A percentile compares a stretch with the other conserved stretches of the same genome.
These are phyloP conservation scores for Conticribra weissflogii DNA, from an alignment of 108 stramenopile genomes.

Conservation along the genomic window DNA sequence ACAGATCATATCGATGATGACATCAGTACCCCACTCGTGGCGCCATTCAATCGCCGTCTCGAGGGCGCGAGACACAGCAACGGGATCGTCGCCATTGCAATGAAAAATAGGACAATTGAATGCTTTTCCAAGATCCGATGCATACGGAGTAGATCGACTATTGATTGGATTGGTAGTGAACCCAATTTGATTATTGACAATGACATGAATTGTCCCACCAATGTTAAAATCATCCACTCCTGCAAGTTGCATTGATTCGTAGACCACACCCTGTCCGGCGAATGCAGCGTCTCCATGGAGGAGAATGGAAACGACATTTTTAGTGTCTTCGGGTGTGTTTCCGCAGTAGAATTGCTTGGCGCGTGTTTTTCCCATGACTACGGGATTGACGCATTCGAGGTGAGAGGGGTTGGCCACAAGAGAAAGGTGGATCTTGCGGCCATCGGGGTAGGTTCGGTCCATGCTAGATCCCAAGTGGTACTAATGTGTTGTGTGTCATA, in stretches of 20 bases:
- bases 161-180: slow-evolving; percentile 98
- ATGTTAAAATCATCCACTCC: slow-evolving; percentile 90
- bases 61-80: slow-evolving; percentile 94
- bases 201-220: slow-evolving; percentile 99
- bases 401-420: slow-evolving; percentile 99
- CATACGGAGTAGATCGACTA: slow-evolving; percentile 95
- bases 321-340: slow-evolving; percentile 79
- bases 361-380: slow-evolving; percentile 96
- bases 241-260: slow-evolving; percentile 98
- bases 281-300: slow-evolving; percentile 99
- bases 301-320: slow-evolving; percentile 92
- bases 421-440: slow-evolving; percentile 91
- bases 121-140: slow-evolving; percentile 97
- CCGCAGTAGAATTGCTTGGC: slow-evolving; percentile 98
- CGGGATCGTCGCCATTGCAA: slow-evolving; percentile 99
- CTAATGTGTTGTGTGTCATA: slow-evolving; percentile 30
- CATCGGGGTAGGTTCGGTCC: slow-evolving; percentile 98
- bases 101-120: slow-evolving; percentile 99
- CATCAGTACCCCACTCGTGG: slow-evolving; percentile 95
- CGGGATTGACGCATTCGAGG: slow-evolving; percentile 97
- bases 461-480: slow-evolving; percentile 99
- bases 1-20: slow-evolving; percentile 98
- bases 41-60: slow-evolving; percentile 98
- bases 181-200: slow-evolving; percentile 99
- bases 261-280: slow-evolving; percentile 98